These are phyloP conservation scores for Tetracentron sinense DNA, from an alignment of 164 flowering plant genomes.

Conservation along the genomic window DNA sequence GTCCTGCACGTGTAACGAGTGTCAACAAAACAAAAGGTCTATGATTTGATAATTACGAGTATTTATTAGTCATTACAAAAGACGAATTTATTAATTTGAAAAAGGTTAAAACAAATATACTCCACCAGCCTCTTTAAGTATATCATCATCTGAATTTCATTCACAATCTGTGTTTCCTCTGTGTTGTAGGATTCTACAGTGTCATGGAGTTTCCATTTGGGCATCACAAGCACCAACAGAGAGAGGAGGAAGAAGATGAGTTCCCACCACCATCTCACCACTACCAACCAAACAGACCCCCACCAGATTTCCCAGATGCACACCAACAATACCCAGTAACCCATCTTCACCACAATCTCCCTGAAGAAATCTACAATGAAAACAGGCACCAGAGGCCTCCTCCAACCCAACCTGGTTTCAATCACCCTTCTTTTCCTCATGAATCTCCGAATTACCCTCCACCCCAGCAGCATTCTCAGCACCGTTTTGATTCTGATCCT, in stretches of 20 bases:
- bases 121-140: too few species aligned
- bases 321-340: background rate
- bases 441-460: background rate
- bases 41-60: too few species aligned
- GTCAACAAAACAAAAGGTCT: too few species aligned
- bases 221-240: background rate
- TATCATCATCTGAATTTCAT: too few species aligned
- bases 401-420: conserved; percentile 4
- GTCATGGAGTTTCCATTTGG: conserved; percentile 6
- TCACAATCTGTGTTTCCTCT: too few species aligned
- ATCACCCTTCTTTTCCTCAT: background rate
- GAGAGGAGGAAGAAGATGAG: background rate
- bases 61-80: too few species aligned
- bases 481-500: background rate
- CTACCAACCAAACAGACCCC: background rate
- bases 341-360: conserved; percentile 3
- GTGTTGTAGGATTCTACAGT: too few species aligned
- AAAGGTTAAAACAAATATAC: too few species aligned
- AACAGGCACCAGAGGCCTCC: background rate
- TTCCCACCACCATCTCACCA: too few species aligned
- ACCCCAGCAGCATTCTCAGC: background rate
- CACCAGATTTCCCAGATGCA: background rate
- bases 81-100: too few species aligned
- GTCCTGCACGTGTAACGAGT: too few species aligned
- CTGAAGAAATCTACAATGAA: background rate